A percentile compares a stretch with the other conserved stretches of the same genome.
phyloP scores from a whole-genome alignment of 495 filamentous ascomycete species.

The Neurospora cerealis region DNA sequence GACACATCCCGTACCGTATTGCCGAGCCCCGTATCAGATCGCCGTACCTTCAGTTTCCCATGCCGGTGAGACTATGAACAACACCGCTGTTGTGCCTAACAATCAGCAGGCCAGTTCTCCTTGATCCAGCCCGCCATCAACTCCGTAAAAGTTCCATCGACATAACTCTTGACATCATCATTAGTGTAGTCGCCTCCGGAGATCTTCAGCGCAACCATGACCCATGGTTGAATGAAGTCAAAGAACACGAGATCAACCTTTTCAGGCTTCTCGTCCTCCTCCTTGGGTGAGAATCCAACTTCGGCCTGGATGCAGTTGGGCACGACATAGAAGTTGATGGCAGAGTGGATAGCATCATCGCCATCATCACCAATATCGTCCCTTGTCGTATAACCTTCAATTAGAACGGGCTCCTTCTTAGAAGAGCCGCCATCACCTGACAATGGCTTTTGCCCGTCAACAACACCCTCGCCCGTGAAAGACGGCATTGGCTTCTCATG shows the following conservation, averaged over 20 bases:
- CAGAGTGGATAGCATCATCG: conserved; percentile 78
- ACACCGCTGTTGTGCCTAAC: conserved; percentile 10
- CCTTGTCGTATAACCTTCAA: conserved; percentile 78
- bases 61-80: neutral
- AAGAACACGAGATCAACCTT: conserved; percentile 81
- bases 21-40: neutral
- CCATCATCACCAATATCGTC: conserved; percentile 82
- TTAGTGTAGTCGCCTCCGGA: conserved; percentile 49
- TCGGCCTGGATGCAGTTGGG: conserved; percentile 73
- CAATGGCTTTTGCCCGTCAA: conserved; percentile 18
- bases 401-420: conserved; percentile 30
- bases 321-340: conserved; percentile 62
- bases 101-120: conserved; percentile 59
- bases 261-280: conserved; percentile 43
- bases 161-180: conserved; percentile 54
- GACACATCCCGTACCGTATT: neutral
- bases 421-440: neutral
- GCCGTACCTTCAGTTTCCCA: neutral
- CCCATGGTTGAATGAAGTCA: conserved; percentile 77
- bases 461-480: neutral
- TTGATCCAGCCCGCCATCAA: conserved; percentile 70
- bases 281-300: conserved; percentile 39
- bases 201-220: conserved; percentile 62
- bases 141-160: conserved; percentile 61
- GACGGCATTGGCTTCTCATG: conserved; percentile 1